Evolutionary conservation across 2,329 filamentous ascomycete species (phyloP).

Genomic region (Nemania diffusa): DNA sequence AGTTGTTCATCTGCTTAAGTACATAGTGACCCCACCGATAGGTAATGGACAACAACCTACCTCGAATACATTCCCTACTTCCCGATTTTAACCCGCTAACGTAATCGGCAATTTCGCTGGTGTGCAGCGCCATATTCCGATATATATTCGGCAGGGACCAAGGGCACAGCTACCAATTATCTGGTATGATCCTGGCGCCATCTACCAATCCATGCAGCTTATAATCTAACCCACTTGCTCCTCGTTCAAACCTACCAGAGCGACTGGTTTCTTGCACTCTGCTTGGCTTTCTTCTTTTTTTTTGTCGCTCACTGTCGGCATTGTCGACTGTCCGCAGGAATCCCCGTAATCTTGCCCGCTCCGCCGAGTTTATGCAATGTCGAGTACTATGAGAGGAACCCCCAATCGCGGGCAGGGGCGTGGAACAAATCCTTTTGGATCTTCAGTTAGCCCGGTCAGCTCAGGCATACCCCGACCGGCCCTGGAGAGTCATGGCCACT

Average conservation of each 20-base stretch:
- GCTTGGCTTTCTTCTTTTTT: not conserved
- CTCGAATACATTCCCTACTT: not conserved
- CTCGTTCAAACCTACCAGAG: not conserved
- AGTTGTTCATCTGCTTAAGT: not conserved
- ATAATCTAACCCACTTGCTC: not conserved
- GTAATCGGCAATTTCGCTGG: slow-evolving; percentile 16
- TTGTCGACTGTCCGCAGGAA: slow-evolving; percentile 16
- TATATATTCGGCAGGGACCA: slow-evolving; percentile 14
- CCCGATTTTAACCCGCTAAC: slow-evolving; percentile 17
- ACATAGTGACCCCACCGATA: not conserved
- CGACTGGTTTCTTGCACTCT: not conserved
- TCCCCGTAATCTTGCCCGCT: slow-evolving; percentile 36
- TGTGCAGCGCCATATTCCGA: slow-evolving; percentile 7
- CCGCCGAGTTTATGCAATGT: slow-evolving; percentile 57
- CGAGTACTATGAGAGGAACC: slow-evolving; percentile 74
- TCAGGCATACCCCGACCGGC: slow-evolving; percentile 80
- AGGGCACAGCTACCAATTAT: slow-evolving; percentile 7
- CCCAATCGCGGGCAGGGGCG: slow-evolving; percentile 70
- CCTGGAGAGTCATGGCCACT: slow-evolving; percentile 62
- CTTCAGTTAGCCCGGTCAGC: slow-evolving; percentile 67
- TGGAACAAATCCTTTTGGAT: slow-evolving; percentile 63
- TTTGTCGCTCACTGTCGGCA: slow-evolving; percentile 17
- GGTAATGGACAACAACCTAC: no score
- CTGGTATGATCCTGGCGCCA: slow-evolving; percentile 31
- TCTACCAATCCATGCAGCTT: slow-evolving; percentile 3